Evolutionary conservation across 2,329 filamentous ascomycete genomes (phyloP).

Genomic region (Calonectria multiphialidica): DNA sequence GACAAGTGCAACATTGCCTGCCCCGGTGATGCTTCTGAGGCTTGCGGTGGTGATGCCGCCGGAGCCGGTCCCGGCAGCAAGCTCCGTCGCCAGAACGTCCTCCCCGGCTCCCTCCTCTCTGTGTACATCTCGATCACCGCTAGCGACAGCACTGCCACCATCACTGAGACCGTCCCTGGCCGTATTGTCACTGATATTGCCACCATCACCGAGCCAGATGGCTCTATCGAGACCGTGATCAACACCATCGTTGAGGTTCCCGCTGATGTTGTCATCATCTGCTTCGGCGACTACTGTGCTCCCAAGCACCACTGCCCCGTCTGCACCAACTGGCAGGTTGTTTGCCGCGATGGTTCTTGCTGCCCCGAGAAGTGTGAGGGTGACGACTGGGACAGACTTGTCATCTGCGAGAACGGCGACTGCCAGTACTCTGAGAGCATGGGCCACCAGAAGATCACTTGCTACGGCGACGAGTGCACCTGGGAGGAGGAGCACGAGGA

Average conservation of each 20-base stretch:
- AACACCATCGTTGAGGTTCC: conserved; percentile 40
- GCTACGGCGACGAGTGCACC: conserved; percentile 44
- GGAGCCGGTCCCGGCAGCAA: conserved; percentile 20
- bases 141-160: conserved; percentile 23
- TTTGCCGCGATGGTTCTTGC: conserved; percentile 52
- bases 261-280: conserved; percentile 40
- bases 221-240: conserved; percentile 33
- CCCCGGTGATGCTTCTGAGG: conserved; percentile 40
- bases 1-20: conserved; percentile 42
- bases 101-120: conserved; percentile 38
- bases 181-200: conserved; percentile 40
- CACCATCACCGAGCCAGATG: conserved; percentile 30
- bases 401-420: conserved; percentile 47
- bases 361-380: conserved; percentile 41
- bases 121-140: conserved; percentile 29
- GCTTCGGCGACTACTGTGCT: conserved; percentile 47
- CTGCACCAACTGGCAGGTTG: conserved; percentile 43
- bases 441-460: conserved; percentile 44
- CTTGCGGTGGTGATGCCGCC: conserved; percentile 42
- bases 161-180: conserved; percentile 40
- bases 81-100: conserved; percentile 36
- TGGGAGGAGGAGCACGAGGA: conserved; percentile 34
- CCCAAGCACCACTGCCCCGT: conserved; percentile 44
- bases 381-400: conserved; percentile 44
- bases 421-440: conserved; percentile 46